Base-by-base conservation (phyloP, 768 basidiomycete genomes). In the Leucogyrophana mollusca region DNA sequence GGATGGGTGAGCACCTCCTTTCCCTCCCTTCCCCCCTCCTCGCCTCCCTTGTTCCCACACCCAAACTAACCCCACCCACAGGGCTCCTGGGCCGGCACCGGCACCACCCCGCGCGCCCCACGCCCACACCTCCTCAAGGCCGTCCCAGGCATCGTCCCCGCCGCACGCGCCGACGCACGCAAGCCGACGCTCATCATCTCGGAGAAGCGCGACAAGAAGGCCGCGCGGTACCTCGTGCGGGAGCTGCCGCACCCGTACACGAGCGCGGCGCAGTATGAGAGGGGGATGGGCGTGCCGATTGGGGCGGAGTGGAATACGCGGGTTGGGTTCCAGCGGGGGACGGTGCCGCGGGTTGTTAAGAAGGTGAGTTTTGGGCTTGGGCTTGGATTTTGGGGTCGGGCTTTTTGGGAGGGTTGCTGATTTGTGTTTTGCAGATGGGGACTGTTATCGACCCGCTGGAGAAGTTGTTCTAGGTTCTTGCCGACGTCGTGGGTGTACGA, bases 211-310 rank as follows among this genome's bases (percentile, higher is more conserved):
- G 95, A 98, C 71, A 92, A 91, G 71, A 96, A 96, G 64, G 94
- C 90, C 0, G 71, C 82, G 13, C 90, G 92, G 68, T 97, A 94
- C 64, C 75, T 84, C 49, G 83, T 93, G 45, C 89, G 88, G 65
- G 94, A 98, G 62, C 67, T 99, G 36, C 96, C 96, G 3, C 88
- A 87, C 67, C 96, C 95, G 3, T 98, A 93, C 61, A 97, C 95
- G 8, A 90, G 87, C 65, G 84, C 84, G 47, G 90, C 87, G 3
- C 96, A 97, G 71, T 97, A 87, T 59, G 94, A 96, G 68, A 82
- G 85, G 25, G 79, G 78, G 51, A 82, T 96, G 74, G 80, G 85
- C 34, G 76, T 71, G 24, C 94, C 94, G 5, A 56, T 97, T 22
- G 95, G 95, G 6, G 73, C 73, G 40, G 95, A 98, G 64, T 99